phyloP scores from a whole-genome alignment of 805 yeast species.

The Lipomyces mesembrius region DNA sequence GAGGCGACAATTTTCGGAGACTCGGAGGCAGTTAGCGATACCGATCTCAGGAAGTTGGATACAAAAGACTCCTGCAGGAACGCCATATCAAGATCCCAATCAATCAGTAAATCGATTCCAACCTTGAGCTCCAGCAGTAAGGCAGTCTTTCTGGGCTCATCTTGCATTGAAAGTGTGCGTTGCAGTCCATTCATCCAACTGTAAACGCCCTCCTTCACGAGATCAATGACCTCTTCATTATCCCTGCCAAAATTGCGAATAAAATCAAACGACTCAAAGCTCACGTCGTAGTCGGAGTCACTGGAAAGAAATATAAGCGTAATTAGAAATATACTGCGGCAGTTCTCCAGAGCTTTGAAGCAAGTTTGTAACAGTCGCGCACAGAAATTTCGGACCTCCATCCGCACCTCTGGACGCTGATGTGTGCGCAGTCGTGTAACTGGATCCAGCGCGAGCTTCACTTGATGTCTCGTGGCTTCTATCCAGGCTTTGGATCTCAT shows the following conservation, averaged over 20 bases:
- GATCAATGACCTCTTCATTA: slow-evolving; percentile 23
- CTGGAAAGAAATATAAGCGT: slow-evolving; percentile 42
- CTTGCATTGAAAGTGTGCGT: slow-evolving; percentile 38
- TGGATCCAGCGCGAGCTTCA: slow-evolving; percentile 52
- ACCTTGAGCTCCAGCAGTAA: slow-evolving; percentile 12
- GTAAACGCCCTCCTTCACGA: slow-evolving; percentile 35
- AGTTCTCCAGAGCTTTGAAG: slow-evolving; percentile 46
- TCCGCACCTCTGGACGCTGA: slow-evolving; percentile 46
- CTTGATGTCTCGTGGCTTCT: slow-evolving; percentile 57
- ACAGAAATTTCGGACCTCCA: slow-evolving; percentile 45
- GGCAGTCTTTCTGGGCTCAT: slow-evolving; percentile 34
- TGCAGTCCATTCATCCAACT: slow-evolving; percentile 44
- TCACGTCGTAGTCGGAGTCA: slow-evolving; percentile 23
- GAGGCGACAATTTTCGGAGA: slow-evolving; percentile 9
- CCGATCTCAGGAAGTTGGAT: slow-evolving; percentile 13
- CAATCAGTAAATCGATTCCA: slow-evolving; percentile 26
- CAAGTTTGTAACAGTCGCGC: slow-evolving; percentile 45
- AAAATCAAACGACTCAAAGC: slow-evolving; percentile 14
- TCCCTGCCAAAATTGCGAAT: slow-evolving; percentile 20
- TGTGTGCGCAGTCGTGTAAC: slow-evolving; percentile 44
- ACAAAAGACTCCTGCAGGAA: slow-evolving; percentile 25
- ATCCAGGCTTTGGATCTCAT: slow-evolving; percentile 59
- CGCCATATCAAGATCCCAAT: slow-evolving; percentile 25
- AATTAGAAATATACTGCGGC: slow-evolving; percentile 49
- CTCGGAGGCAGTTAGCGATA: slow-evolving; percentile 11